Evolutionary conservation across 352 stramenopile species (phyloP), one percentile per base, ranked within the genome.

Genomic region (Globisporangium splendens): DNA sequence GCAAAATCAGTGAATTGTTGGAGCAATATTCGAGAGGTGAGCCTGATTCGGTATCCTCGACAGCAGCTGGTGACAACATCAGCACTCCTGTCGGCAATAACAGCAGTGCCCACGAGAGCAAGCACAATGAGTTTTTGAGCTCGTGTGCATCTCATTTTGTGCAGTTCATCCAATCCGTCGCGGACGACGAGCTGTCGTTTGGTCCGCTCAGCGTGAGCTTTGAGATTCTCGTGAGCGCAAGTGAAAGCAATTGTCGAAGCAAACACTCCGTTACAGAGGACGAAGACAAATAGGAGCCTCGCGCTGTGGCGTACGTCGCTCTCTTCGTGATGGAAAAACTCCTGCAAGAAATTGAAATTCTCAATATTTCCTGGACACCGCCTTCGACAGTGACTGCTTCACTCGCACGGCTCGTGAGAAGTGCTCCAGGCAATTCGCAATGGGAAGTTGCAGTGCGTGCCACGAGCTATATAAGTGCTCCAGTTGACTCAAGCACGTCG

Each of bases 381-480:
- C 48, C 70, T 0, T 49, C 75, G 0, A 41, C 60, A 14, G 55
- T 90, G 1, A 54, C 75, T 13, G 70, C 67, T 0, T 63, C 67
- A 1, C 61, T 88, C 2, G 67, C 71, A 8, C 63, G 67, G 12
- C 54, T 86, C 7, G 46, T 80, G 43, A 69, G 74, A 20, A 61
- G 63, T 1, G 75, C 71, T 0, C 59, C 63, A 10, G 69, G 68
- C 31, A 69, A 68, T 11, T n/a, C 20, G 0, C 65, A 75, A 43
- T 90, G 80, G 80, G 44, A 67, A 54, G 63, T 73, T 1, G 56
- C 62, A 2, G 64, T 81, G 15, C 66, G 66, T 13, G 75, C 87
- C 18, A 61, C 87, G 31, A 74, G 56, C 42, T 80, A 64, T 47
- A 17, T 84, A 14, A 62, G 61, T 14, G 12, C 55, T 18, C 24